Conservation (phyloP, 148 eudicot genomes). For the Pouteria glomerata region DNA sequence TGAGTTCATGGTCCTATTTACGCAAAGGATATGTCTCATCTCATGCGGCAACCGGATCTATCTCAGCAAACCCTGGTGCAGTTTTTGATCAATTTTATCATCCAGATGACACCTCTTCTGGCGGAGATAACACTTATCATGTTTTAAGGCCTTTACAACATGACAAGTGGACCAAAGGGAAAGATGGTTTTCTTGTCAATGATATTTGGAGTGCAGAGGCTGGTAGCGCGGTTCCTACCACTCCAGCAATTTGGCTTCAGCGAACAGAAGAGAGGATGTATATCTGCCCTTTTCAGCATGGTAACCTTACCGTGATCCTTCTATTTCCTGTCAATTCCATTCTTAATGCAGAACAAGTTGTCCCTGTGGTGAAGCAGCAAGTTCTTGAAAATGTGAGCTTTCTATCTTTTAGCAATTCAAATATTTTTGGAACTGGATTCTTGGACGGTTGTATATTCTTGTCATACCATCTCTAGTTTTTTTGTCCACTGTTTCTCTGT, state of each 20-base stretch:
- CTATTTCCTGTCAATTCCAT: slow-evolving; percentile 68
- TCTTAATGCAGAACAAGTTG: slow-evolving; percentile 56
- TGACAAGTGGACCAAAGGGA: slow-evolving; percentile 81
- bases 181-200: slow-evolving; percentile 82
- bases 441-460: neutral
- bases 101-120: slow-evolving; percentile 49
- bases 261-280: slow-evolving; percentile 73
- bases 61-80: slow-evolving; percentile 32
- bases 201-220: slow-evolving; percentile 53
- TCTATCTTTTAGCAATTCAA: neutral
- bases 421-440: neutral
- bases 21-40: slow-evolving; percentile 62
- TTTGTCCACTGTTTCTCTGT: neutral
- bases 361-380: slow-evolving; percentile 71
- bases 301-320: slow-evolving; percentile 66
- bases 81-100: slow-evolving; percentile 39
- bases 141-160: slow-evolving; percentile 66
- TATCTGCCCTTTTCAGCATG: slow-evolving; percentile 76
- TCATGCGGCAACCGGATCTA: slow-evolving; percentile 36
- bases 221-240: slow-evolving; percentile 27
- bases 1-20: slow-evolving; percentile 77
- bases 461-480: neutral
- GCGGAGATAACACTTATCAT: slow-evolving; percentile 40
- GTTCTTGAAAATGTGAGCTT: slow-evolving; percentile 76
- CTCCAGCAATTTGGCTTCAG: slow-evolving; percentile 70